phyloP scores from a whole-genome alignment of 78 protist genomes.

The Emiliania huxleyi region DNA sequence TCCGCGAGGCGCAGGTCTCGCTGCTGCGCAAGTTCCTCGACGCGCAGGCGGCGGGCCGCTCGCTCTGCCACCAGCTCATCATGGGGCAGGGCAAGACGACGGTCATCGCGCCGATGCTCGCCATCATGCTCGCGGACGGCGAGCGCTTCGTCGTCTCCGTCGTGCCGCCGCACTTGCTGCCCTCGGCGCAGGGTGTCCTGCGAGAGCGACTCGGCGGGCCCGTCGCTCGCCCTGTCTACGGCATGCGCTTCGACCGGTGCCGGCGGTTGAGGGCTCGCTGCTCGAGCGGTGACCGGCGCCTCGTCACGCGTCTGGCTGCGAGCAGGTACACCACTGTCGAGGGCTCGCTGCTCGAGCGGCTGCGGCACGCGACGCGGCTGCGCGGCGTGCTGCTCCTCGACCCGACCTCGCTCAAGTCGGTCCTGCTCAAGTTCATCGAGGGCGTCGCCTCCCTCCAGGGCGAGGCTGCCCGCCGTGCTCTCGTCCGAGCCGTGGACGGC shows the following conservation, averaged over 20 bases:
- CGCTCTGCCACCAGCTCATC: conserved; percentile 68
- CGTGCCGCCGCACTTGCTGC: conserved; percentile 10
- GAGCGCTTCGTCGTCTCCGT: not conserved
- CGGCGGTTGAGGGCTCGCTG: conserved; percentile 12
- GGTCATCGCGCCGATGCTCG: conserved; percentile 75
- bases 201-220: not conserved
- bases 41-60: not conserved
- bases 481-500: too few species aligned
- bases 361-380: not conserved
- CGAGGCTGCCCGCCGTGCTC: too few species aligned
- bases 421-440: conserved; percentile 68
- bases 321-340: conserved; percentile 38
- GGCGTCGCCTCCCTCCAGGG: conserved; percentile 35
- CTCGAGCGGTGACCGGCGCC: too few species aligned
- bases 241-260: conserved; percentile 53
- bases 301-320: too few species aligned
- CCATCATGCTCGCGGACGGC: conserved; percentile 67
- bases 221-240: conserved; percentile 44
- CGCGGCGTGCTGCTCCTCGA: conserved; percentile 10
- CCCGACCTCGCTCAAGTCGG: conserved; percentile 49
- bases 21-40: not conserved
- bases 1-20: not conserved
- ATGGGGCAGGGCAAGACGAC: conserved; percentile 86
- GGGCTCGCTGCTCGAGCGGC: not conserved
- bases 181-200: conserved; percentile 1